Base-by-base conservation (phyloP, 352 stramenopile genomes). In the Globisporangium perplexum region DNA sequence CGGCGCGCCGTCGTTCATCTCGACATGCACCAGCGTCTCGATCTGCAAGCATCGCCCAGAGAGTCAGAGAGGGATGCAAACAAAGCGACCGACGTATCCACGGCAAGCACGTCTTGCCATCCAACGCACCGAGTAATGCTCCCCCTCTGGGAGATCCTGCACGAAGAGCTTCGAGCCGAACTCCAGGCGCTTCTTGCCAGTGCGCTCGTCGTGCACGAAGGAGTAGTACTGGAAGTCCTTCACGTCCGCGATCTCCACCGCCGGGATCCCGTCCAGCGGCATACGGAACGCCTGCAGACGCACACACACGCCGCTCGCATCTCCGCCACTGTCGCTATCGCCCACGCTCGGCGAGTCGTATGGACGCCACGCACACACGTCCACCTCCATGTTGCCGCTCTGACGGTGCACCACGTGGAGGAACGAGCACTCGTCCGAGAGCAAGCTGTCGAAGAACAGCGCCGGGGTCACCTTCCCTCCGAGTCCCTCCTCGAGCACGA, bases 151-250 rank as follows among this genome's bases (percentile, higher is more conserved):
- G 11, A 86, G 51, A 17, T 82, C 66, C 10, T 61, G 53, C 0
- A 72, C 69, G 50, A 71, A 80, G 39, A 86, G 59, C 59, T 89
- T 86, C 73, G 83, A 86, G 22, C 77, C 77, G 44, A 86, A 86
- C 51, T 86, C 77, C 10, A 86, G 64, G 8, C 72, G 74, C 26
- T 71, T 59, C 47, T 63, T 67, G 15, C 57, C 60, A 10, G 47
- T 55, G 18, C 45, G 22, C 54, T 62, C 54, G 38, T 66, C 50
- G 56, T 39, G 53, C 12, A 71, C 55, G 15, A 88, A 62, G 2
- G 64, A 55, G 50, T 86, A 70, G 61, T 86, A 88, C 45, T 88
- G 74, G 48, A 73, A 86, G 53, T 86, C 72, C 47, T 80, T 68
- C 5, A 88, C 54, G 28, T 65, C 59, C 10, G 65, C 67, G 7